phyloP scores from a whole-genome alignment of 2,329 filamentous ascomycete species.

The Ascochyta koolunga region DNA sequence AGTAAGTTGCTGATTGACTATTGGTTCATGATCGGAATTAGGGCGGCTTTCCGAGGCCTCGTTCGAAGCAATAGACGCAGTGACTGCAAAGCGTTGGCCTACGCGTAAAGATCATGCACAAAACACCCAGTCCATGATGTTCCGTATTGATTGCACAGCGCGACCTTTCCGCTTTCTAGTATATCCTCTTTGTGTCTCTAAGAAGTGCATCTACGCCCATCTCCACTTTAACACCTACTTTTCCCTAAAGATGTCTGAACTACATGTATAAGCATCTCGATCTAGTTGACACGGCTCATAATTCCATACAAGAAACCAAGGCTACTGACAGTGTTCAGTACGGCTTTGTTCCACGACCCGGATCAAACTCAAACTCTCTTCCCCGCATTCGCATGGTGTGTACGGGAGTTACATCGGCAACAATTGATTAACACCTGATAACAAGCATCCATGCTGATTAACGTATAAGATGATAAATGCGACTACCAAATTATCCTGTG shows the following conservation, averaged over 20 bases:
- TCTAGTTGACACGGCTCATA: neutral
- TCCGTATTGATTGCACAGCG: neutral
- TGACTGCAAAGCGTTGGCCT: neutral
- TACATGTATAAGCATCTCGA: neutral
- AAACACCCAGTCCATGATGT: neutral
- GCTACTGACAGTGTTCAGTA: neutral
- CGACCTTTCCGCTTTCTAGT: neutral
- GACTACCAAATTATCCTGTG: neutral
- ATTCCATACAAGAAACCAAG: neutral
- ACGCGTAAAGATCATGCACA: neutral
- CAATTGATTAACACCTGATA: neutral
- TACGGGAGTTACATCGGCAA: constrained; percentile 4
- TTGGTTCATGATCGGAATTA: neutral
- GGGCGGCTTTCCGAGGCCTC: neutral
- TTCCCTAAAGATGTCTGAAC: constrained; percentile 4
- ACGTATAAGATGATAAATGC: neutral
- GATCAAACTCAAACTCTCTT: constrained; percentile 2
- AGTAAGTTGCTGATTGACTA: neutral
- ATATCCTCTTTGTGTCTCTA: neutral
- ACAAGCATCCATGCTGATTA: neutral
- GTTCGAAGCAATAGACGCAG: neutral
- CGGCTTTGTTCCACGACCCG: constrained; percentile 4
- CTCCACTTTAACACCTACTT: neutral
- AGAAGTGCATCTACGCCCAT: neutral
- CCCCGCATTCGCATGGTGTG: constrained; percentile 10